Percentiles rank a stretch among this genome's conserved stretches.
phyloP scores from a whole-genome alignment of 2,329 filamentous ascomycete genomes.

The Metarhizium sp. region DNA sequence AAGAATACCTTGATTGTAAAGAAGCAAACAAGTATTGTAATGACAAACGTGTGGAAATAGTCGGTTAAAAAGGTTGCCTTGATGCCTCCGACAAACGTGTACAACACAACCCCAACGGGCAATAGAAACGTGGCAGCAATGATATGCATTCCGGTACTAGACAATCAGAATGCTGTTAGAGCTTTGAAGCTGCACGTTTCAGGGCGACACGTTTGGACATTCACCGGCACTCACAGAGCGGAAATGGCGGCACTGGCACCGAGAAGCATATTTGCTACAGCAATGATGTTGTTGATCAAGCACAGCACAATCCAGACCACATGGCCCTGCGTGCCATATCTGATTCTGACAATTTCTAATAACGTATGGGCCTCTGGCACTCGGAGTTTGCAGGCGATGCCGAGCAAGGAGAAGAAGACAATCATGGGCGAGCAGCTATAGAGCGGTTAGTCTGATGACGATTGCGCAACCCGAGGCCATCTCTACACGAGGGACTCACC shows the following conservation, averaged over 20 bases:
- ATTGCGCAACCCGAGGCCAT: background rate
- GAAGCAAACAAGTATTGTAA: slow-evolving; percentile 42
- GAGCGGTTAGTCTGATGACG: background rate
- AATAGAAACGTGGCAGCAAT: slow-evolving; percentile 38
- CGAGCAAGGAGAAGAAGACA: slow-evolving; percentile 38
- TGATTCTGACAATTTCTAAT: slow-evolving; percentile 41
- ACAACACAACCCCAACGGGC: slow-evolving; percentile 27
- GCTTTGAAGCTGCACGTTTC: too few species aligned
- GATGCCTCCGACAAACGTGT: slow-evolving; percentile 30
- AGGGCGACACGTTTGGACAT: too few species aligned
- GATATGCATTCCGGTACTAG: slow-evolving; percentile 37
- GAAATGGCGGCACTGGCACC: slow-evolving; percentile 24
- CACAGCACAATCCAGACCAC: slow-evolving; percentile 42
- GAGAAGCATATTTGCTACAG: slow-evolving; percentile 42
- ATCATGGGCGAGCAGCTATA: slow-evolving; percentile 41
- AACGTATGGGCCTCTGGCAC: slow-evolving; percentile 44
- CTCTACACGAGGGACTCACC: slow-evolving; percentile 14
- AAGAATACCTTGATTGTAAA: slow-evolving; percentile 37
- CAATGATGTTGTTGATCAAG: slow-evolving; percentile 39
- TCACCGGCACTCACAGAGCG: slow-evolving; percentile 18
- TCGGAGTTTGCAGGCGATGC: slow-evolving; percentile 15
- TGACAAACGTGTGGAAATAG: slow-evolving; percentile 45
- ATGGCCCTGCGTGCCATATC: slow-evolving; percentile 38
- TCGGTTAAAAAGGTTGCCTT: slow-evolving; percentile 37
- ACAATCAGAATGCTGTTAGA: background rate